phyloP scores from a whole-genome alignment of 345 rosid species.

The Cochlearia excelsa region DNA sequence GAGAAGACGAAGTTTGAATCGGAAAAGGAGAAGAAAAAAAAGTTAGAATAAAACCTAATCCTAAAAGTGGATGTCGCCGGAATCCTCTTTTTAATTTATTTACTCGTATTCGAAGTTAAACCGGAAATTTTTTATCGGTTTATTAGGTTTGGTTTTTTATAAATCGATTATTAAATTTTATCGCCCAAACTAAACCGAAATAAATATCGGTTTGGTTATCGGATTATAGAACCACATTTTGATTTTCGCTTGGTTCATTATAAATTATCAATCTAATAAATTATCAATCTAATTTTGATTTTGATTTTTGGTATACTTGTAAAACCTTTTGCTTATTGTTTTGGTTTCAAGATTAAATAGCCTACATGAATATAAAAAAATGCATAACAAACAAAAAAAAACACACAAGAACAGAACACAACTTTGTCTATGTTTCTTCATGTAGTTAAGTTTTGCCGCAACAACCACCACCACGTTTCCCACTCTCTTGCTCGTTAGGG shows the following conservation, averaged over 20 bases:
- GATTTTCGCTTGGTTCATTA: too few species aligned
- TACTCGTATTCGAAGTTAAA: conserved; percentile 1
- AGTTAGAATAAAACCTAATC: conserved; percentile 26
- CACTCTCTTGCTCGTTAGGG: conserved; percentile 48
- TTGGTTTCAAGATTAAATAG: too few species aligned
- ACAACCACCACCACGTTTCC: conserved; percentile 45
- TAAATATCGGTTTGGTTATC: too few species aligned
- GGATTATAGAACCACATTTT: too few species aligned
- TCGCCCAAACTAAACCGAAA: too few species aligned
- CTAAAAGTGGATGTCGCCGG: conserved; percentile 33
- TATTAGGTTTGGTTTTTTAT: too few species aligned
- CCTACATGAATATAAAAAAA: conserved; percentile 5
- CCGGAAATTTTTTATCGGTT: conserved; percentile 2
- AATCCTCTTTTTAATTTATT: conserved; percentile 3
- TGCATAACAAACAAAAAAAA: conserved; percentile 1
- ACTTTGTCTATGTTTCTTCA: too few species aligned
- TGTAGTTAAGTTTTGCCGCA: conserved; percentile 39
- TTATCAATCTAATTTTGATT: too few species aligned
- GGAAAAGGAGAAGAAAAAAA: conserved; percentile 17
- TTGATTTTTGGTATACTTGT: too few species aligned
- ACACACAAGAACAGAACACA: background rate
- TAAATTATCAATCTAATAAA: too few species aligned
- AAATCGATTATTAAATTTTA: too few species aligned
- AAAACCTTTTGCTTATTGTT: too few species aligned
- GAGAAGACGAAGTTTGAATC: background rate